Evolutionary conservation across 768 basidiomycete genomes (phyloP).

Genomic region (Lepiota brunneoincarnata): DNA sequence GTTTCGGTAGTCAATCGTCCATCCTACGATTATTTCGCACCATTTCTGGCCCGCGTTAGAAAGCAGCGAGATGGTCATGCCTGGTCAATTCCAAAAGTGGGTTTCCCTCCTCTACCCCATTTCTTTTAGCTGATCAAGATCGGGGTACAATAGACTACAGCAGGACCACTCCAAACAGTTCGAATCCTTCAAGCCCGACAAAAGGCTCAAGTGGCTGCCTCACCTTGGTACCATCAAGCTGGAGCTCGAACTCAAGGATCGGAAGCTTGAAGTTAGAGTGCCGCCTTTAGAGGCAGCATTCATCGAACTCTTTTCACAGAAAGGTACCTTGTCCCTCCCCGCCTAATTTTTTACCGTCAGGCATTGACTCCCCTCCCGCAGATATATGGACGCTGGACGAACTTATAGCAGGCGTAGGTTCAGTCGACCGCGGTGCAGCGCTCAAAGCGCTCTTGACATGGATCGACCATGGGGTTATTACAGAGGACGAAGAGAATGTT

Average conservation of each 20-base stretch:
- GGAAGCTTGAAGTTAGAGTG: constrained; percentile 70
- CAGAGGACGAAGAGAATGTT: constrained; percentile 55
- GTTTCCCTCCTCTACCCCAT: constrained; percentile 21
- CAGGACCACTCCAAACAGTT: constrained; percentile 76
- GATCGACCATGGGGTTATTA: constrained; percentile 80
- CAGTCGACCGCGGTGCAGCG: constrained; percentile 60
- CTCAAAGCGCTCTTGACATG: constrained; percentile 80
- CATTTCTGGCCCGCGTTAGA: constrained; percentile 95
- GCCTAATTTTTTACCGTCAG: not conserved
- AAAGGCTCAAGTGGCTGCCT: constrained; percentile 84
- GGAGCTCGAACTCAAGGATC: constrained; percentile 81
- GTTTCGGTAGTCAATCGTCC: constrained; percentile 57
- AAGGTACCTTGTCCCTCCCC: constrained; percentile 40
- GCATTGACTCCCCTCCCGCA: constrained; percentile 24
- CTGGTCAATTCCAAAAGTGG: constrained; percentile 81
- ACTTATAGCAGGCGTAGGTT: constrained; percentile 59
- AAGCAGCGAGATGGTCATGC: constrained; percentile 70
- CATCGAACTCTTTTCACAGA: constrained; percentile 79
- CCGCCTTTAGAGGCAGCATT: constrained; percentile 89
- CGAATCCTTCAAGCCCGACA: constrained; percentile 86
- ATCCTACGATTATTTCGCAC: constrained; percentile 88
- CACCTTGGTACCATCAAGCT: constrained; percentile 84
- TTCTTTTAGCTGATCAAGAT: not conserved
- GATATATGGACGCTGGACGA: constrained; percentile 73
- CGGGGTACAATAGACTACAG: constrained; percentile 66